phyloP scores from a whole-genome alignment of 2,329 filamentous ascomycete species.

The Onygenales sp. region DNA sequence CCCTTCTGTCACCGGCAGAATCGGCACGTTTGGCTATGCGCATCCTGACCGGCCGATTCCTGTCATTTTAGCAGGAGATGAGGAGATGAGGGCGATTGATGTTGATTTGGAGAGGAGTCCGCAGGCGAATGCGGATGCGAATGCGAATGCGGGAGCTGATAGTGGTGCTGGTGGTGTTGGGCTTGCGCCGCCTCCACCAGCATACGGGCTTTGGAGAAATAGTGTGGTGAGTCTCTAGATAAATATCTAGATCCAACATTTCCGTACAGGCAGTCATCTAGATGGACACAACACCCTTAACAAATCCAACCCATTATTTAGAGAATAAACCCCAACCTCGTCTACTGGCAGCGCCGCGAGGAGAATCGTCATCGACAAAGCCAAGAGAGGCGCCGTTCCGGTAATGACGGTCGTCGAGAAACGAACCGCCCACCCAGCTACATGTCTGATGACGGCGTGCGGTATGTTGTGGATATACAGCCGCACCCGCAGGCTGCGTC shows the following conservation, averaged over 20 bases:
- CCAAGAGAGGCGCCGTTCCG: constrained; percentile 10
- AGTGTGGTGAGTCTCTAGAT: constrained; percentile 58
- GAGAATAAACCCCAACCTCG: constrained; percentile 68
- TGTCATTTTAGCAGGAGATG: constrained; percentile 64
- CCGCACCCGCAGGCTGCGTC: constrained; percentile 42
- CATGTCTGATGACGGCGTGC: constrained; percentile 62
- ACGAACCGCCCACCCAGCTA: constrained; percentile 63
- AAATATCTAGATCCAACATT: background rate
- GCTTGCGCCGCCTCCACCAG: constrained; percentile 55
- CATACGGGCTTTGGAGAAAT: constrained; percentile 76
- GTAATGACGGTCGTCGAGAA: constrained; percentile 13
- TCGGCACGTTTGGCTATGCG: constrained; percentile 55
- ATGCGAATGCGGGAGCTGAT: constrained; percentile 24
- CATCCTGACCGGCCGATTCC: constrained; percentile 65
- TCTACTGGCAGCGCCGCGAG: constrained; percentile 67
- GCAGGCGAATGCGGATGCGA: background rate
- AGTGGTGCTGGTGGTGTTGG: too few species aligned
- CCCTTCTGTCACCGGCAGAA: constrained; percentile 37
- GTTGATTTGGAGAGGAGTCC: background rate
- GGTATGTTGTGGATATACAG: constrained; percentile 60
- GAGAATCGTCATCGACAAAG: constrained; percentile 12
- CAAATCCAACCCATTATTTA: constrained; percentile 20
- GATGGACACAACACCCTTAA: background rate
- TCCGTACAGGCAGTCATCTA: background rate
- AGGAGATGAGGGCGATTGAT: constrained; percentile 46